Base-by-base conservation (phyloP, 2,329 filamentous ascomycete genomes). In the Daldinia eschscholtzii region DNA sequence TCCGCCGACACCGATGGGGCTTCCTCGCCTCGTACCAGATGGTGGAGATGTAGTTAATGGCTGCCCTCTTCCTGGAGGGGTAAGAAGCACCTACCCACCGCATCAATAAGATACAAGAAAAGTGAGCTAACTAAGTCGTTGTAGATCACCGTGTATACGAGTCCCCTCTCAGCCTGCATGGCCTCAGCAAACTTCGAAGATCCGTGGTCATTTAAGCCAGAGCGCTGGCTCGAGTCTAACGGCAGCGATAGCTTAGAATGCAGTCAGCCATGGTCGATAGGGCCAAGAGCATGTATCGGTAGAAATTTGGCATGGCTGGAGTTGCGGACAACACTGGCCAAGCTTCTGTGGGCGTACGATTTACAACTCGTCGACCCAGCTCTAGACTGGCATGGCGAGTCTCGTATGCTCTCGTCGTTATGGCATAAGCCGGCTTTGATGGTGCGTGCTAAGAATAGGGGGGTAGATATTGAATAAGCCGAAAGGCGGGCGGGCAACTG, bases 301-400 rank as follows among this genome's bases (percentile, higher is more conserved):
- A 44, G 58, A 69, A 78, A 52, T 63, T 46, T 65, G 50, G 70
- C 57, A 35, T 66, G 58, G 70, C 18, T 67, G 56, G 48, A 71
- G 44, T 57, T 77, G 52, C 63, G 61, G 7, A 72, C 70, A 1
- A 70, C 65, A 1, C 41, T 78, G 7, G 62, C 72, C 2, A 77
- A 75, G 61, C 15, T 76, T 0, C n/a, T 72, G 26, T 77, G 61
- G 60, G 62, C 52, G 2, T 74, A 71, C 35, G 72, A 77, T 28
- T n/a, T 75, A 7, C 61, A 75, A n/a, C 39, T 74, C 1, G 61
- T 73, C 1, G 60, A 75, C 20, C 50, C 55, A 39, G 53, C 56
- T 0, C 13, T 77, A 7, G 76, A 78, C 50, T 76, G 73, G 74
- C 72, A 70, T n/a, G 48, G 56, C 4, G 65, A 74, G 13, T 71